phyloP scores from a whole-genome alignment of 2,329 filamentous ascomycete species.

The Monosporascus sp. region DNA sequence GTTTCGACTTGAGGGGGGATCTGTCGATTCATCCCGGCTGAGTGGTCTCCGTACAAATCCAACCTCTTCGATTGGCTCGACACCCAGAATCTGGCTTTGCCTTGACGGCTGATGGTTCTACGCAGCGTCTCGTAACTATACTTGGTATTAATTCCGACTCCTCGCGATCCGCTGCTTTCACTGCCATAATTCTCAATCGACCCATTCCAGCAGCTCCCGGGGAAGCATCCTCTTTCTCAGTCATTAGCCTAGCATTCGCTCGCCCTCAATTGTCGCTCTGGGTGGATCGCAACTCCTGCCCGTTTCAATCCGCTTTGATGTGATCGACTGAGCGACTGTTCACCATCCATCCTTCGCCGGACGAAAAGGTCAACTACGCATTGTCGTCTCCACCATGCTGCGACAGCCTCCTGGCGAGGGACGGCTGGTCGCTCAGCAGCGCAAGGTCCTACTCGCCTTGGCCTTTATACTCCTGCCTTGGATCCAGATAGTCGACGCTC shows the following conservation, averaged over 20 bases:
- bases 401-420: slow-evolving; percentile 53
- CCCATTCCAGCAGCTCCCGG: too few relatives aligned
- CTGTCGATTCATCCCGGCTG: background rate
- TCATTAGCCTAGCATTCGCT: too few relatives aligned
- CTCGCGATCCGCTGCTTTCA: too few relatives aligned
- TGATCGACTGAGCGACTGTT: slow-evolving; percentile 5
- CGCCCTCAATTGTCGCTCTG: background rate
- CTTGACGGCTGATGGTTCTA: too few relatives aligned
- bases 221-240: too few relatives aligned
- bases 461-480: slow-evolving; percentile 45
- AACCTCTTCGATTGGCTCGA: too few relatives aligned
- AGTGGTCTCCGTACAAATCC: too few relatives aligned
- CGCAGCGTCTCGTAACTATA: too few relatives aligned
- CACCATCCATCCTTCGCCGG: background rate
- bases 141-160: too few relatives aligned
- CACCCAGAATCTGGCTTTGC: too few relatives aligned
- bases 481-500: slow-evolving; percentile 46
- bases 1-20: too few relatives aligned
- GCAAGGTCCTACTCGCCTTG: slow-evolving; percentile 39
- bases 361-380: slow-evolving; percentile 4
- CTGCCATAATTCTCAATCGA: too few relatives aligned
- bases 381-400: slow-evolving; percentile 41
- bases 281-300: background rate
- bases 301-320: slow-evolving; percentile 4
- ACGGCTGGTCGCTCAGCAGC: slow-evolving; percentile 37